phyloP scores from a whole-genome alignment of 345 rosid genomes.

The Acer campestre region DNA sequence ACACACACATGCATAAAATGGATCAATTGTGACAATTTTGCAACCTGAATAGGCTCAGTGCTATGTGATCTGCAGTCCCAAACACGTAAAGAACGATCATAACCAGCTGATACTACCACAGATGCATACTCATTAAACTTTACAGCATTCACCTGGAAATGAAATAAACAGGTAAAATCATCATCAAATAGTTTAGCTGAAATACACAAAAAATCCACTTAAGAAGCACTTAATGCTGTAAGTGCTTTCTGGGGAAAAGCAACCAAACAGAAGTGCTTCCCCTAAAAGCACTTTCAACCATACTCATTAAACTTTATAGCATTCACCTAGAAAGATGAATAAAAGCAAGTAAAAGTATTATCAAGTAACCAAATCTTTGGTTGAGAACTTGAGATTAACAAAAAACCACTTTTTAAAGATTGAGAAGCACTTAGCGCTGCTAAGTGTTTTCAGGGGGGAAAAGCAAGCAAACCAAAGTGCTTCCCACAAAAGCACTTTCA shows the following conservation, averaged over 20 bases:
- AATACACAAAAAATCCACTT: neutral
- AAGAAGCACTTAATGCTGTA: neutral
- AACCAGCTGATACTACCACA: slow-evolving; percentile 91
- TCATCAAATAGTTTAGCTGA: neutral
- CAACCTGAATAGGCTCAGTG: slow-evolving; percentile 93
- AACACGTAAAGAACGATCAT: slow-evolving; percentile 84
- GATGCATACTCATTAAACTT: slow-evolving; percentile 83
- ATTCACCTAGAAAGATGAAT: slow-evolving; percentile 45
- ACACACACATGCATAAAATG: neutral
- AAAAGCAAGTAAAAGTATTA: neutral
- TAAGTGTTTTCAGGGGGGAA: too few species aligned
- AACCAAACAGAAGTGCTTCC: neutral
- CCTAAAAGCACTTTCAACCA: too few species aligned
- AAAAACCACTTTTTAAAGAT: too few species aligned
- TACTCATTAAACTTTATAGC: neutral
- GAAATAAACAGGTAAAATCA: neutral
- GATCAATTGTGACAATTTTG: neutral
- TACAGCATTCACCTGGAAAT: slow-evolving; percentile 81
- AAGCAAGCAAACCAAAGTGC: neutral
- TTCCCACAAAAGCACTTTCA: neutral
- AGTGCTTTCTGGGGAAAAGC: neutral
- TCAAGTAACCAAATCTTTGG: neutral
- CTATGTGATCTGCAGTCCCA: slow-evolving; percentile 99
- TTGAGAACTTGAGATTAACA: neutral
- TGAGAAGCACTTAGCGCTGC: too few species aligned